phyloP scores from a whole-genome alignment of 768 basidiomycete species.

The Lepiota venenata region DNA sequence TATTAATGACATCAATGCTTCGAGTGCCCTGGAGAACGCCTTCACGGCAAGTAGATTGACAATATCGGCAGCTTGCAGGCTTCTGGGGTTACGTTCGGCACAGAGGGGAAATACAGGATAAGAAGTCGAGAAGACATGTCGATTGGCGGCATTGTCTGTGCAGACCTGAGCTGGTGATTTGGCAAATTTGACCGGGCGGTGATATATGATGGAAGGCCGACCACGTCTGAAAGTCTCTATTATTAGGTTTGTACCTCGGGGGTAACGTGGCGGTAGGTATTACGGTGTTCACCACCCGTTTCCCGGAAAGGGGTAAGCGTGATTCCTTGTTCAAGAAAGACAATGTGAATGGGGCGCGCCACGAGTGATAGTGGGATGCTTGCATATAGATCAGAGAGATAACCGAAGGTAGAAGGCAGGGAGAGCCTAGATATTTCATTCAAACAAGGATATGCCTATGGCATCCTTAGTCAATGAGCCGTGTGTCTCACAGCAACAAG shows the following conservation, averaged over 20 bases:
- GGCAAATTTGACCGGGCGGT: neutral
- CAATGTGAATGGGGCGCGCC: no score
- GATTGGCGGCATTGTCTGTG: neutral
- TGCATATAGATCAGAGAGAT: no score
- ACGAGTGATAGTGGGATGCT: no score
- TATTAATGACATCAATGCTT: conserved; percentile 3
- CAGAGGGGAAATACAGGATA: neutral
- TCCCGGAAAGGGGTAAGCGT: no score
- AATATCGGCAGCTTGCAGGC: neutral
- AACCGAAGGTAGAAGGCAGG: neutral
- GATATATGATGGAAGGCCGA: neutral
- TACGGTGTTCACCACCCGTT: neutral
- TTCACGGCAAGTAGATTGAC: neutral
- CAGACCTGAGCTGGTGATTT: neutral
- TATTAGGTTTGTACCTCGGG: neutral
- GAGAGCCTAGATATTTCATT: conserved; percentile 1
- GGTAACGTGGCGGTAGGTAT: neutral
- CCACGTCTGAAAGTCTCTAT: neutral
- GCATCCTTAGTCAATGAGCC: neutral
- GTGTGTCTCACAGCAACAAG: neutral
- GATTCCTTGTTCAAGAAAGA: no score
- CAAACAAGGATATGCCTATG: conserved; percentile 5
- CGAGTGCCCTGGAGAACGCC: neutral
- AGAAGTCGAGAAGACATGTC: neutral
- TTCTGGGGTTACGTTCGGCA: neutral